Base-by-base conservation (phyloP, 257 asterid species). In the Apocynum venetum region DNA sequence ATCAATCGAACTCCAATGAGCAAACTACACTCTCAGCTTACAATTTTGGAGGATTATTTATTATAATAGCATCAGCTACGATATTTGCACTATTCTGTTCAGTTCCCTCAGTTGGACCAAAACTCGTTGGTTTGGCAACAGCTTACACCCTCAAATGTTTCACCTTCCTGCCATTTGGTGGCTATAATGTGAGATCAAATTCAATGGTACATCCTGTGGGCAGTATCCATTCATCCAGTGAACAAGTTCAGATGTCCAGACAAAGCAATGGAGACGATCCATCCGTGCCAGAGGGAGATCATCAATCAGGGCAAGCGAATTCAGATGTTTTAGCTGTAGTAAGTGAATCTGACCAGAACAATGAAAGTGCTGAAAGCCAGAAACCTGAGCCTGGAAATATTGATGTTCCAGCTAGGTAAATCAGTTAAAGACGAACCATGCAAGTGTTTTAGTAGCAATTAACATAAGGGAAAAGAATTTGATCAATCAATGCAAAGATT, bases 11-110 rank as follows among this genome's bases (percentile, higher is more conserved):
- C 51, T 77, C 91, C 4, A 84, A 89, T 57, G 79, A 79, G 60
- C 82, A 88, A 1, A 80, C 89, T 1, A 80, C 87, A 60, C 85
- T 88, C 41, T 81, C 88, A 7, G 51, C 86, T 7, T 70, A 41
- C n/a, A 81, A 89, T 19, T 91, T 89, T 68, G 87, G 83, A 63
- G 92, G 91, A n/a, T 88, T 89, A 46, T 88, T 91, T 76, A 76
- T 89, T 13, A 78, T 89, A 25, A 72, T 89, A 59, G 88, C 84
- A 75, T 86, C 86, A n/a, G 80, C 86, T 8, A 81, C 82, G 20
- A 2, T 80, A 4, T 52, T 85, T 9, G 82, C 92, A 35, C 75
- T 86, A 0, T 77, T 91, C 65, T 88, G 25, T 51, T 14, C 89
- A 0, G 74, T 68, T 12, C 80, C 85, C 20, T 10, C 81, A 3